Evolutionary conservation across 2,329 filamentous ascomycete species (phyloP), one percentile per base, ranked within the genome.

Genomic region (Aspergillus sp.): DNA sequence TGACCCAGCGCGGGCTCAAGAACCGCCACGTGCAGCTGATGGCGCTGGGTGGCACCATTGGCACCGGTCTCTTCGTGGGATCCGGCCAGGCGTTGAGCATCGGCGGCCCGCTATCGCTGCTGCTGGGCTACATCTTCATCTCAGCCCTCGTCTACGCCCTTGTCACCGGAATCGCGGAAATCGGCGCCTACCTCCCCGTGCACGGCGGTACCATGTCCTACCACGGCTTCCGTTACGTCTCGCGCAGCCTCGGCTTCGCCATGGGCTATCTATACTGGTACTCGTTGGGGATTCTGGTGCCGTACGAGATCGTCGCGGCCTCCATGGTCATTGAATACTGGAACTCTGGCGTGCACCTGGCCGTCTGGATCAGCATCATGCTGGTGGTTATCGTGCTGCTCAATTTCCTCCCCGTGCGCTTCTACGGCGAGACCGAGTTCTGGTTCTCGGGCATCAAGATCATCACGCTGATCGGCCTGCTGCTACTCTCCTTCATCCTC

Each of bases 261-360:
- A 75, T 78, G 64, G 77, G 77, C 18, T 79, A 77, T 49, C 65
- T 77, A 4, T 81, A 82, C 65, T 82, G 80, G 80, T 82, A 81
- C 55, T 76, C 76, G 1, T 66, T 76, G 52, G 77, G 79, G 0
- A 81, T 83, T 31, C 69, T 80, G 42, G 75, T 82, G 0, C 80
- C 78, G 52, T 82, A 84, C 59, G 87, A 90, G 73, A 86, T 90
- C 61, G 85, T 85, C 0, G 87, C 87, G 7, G 85, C 86, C 12
- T 83, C 84, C 46, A 81, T 89, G n/a, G 79, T 90, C 31, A 86
- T 90, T 60, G 76, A 84, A 60, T 89, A 85, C 69, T 90, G 87
- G 87, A 67, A 75, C 11, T 71, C 75, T 4, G 67, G 68, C 18
- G 74, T 81, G 52, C 75, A 78, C 47, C 72, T 80, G 6, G 78